Evolutionary conservation across 352 stramenopile species (phyloP).

Genomic region (Phytopythium mirpurense): DNA sequence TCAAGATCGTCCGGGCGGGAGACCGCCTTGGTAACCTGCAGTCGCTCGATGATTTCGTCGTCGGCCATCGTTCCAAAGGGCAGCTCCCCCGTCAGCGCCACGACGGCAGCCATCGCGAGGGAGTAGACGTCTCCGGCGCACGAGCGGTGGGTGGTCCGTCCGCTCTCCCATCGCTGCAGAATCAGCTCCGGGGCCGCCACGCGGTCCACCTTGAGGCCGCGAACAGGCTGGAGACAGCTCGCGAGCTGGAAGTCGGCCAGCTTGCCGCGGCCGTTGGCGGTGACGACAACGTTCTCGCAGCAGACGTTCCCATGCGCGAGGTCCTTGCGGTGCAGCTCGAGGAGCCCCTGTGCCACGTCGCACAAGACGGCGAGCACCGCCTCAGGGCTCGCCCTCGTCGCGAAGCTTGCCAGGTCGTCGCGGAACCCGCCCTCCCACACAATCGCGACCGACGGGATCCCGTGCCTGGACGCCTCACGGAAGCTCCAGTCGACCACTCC

Average conservation of each 20-base stretch:
- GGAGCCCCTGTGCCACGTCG: neutral
- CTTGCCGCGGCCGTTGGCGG: neutral
- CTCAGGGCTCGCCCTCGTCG: neutral
- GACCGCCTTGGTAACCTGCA: neutral
- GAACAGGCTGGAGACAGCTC: neutral
- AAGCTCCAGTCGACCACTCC: neutral
- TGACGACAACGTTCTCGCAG: neutral
- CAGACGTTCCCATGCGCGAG: conserved; percentile 1
- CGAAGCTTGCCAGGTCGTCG: neutral
- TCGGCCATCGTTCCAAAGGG: neutral
- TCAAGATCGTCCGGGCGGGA: neutral
- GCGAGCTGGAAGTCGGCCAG: neutral
- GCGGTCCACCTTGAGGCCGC: neutral
- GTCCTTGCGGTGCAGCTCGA: neutral
- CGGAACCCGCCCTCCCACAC: neutral
- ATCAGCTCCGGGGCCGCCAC: neutral
- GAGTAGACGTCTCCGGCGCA: neutral
- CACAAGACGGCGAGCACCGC: neutral
- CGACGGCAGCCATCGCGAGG: neutral
- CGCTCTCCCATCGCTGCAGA: neutral
- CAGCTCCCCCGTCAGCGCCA: neutral
- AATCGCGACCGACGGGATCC: neutral
- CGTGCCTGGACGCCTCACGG: neutral
- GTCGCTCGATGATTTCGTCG: neutral
- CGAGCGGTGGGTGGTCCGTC: neutral